These are phyloP conservation scores for Gremmenia infestans DNA, from an alignment of 2,329 filamentous ascomycete species.

Conservation along the genomic window DNA sequence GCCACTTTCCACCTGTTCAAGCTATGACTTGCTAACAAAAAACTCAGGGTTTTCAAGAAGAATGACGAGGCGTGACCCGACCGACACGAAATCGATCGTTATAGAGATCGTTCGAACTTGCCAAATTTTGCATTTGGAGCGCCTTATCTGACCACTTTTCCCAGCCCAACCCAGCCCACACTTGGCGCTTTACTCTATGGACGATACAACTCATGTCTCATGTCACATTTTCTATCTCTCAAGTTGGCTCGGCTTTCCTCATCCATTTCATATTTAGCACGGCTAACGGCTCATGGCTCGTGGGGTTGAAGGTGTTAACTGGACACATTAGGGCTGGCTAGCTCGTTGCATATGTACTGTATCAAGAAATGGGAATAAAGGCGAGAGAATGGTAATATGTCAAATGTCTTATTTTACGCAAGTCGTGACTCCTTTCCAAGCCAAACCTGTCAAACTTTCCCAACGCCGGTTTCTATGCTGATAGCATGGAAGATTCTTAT, in stretches of 20 bases:
- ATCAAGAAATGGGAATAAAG: background rate
- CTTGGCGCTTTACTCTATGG: background rate
- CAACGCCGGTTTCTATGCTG: background rate
- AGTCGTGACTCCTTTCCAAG: background rate
- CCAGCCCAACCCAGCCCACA: background rate
- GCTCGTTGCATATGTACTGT: background rate
- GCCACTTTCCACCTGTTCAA: background rate
- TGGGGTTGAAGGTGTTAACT: background rate
- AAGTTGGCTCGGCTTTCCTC: background rate
- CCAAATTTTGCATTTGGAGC: background rate
- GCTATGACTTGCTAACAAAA: constrained; percentile 8
- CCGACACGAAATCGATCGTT: background rate
- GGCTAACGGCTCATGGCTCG: background rate
- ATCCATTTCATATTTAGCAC: background rate
- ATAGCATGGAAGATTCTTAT: background rate
- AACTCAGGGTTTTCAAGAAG: constrained; percentile 24
- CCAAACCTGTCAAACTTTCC: background rate
- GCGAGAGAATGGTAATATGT: background rate
- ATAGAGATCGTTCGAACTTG: background rate
- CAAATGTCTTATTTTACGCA: background rate
- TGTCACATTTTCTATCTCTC: background rate
- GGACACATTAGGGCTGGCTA: background rate
- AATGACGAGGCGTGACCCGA: background rate
- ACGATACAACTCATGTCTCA: background rate
- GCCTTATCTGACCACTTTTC: background rate